These are phyloP conservation scores for Scolecobasidium constrictum DNA, from an alignment of 2,329 filamentous ascomycete species.

Conservation along the genomic window DNA sequence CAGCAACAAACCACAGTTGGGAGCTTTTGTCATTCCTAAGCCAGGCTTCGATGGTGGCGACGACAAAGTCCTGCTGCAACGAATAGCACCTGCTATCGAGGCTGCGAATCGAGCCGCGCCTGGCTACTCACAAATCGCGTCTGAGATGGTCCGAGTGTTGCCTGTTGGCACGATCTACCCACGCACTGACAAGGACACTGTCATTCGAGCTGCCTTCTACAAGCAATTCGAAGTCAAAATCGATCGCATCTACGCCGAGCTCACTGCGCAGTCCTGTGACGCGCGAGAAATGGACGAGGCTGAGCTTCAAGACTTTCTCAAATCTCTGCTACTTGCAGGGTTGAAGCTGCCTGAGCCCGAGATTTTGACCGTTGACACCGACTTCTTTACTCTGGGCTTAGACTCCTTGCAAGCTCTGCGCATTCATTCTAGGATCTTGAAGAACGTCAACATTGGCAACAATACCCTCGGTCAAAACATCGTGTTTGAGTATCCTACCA, in stretches of 20 bases:
- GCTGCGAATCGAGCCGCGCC: conserved; percentile 39
- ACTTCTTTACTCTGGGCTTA: conserved; percentile 48
- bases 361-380: conserved; percentile 28
- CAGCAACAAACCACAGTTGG: conserved; percentile 39
- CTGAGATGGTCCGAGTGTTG: conserved; percentile 42
- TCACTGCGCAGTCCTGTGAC: conserved; percentile 10
- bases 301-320: conserved; percentile 16
- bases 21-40: conserved; percentile 42
- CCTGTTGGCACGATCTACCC: conserved; percentile 35
- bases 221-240: too few species aligned
- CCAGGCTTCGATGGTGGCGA: conserved; percentile 23
- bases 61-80: conserved; percentile 35
- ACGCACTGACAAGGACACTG: conserved; percentile 45
- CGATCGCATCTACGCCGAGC: too few species aligned
- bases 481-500: conserved; percentile 46
- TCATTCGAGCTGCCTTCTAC: conserved; percentile 43
- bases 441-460: conserved; percentile 38
- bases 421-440: conserved; percentile 41
- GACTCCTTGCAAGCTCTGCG: conserved; percentile 50
- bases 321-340: conserved; percentile 16
- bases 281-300: conserved; percentile 12
- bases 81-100: conserved; percentile 40
- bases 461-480: conserved; percentile 43
- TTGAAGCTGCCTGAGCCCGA: conserved; percentile 11
- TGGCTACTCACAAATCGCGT: conserved; percentile 42